phyloP scores from a whole-genome alignment of 2,329 filamentous ascomycete genomes.

The Aspergillus ochraceus region DNA sequence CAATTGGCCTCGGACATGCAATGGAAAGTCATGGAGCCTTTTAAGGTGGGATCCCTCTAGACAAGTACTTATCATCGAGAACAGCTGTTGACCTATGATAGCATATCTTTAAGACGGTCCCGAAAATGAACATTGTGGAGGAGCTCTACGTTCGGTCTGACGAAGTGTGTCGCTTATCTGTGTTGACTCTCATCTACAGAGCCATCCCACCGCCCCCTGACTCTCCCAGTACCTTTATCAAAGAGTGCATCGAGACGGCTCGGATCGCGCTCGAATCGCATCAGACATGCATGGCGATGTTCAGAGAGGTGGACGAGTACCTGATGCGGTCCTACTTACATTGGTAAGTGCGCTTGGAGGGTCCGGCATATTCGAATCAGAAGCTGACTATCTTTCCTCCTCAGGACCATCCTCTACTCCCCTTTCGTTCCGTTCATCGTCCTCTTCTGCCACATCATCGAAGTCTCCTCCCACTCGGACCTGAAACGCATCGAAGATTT shows the following conservation, averaged over 20 bases:
- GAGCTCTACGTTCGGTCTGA: slow-evolving; percentile 30
- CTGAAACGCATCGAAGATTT: slow-evolving; percentile 58
- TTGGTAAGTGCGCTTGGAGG: slow-evolving; percentile 26
- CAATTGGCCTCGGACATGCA: slow-evolving; percentile 31
- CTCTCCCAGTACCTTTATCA: slow-evolving; percentile 32
- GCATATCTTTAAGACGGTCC: slow-evolving; percentile 12
- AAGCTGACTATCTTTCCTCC: not conserved
- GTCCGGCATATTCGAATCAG: not conserved
- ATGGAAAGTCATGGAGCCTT: slow-evolving; percentile 28
- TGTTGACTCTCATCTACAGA: slow-evolving; percentile 42
- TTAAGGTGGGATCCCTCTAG: slow-evolving; percentile 22
- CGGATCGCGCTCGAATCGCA: slow-evolving; percentile 35
- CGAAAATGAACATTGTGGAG: slow-evolving; percentile 26
- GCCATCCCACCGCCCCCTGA: slow-evolving; percentile 35
- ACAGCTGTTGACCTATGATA: not conserved
- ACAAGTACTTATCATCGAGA: not conserved
- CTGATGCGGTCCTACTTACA: slow-evolving; percentile 37
- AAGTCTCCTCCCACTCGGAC: slow-evolving; percentile 55
- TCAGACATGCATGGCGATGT: slow-evolving; percentile 27
- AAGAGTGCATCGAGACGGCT: slow-evolving; percentile 40
- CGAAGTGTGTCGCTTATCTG: slow-evolving; percentile 36
- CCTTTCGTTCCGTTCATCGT: slow-evolving; percentile 54
- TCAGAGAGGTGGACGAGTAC: slow-evolving; percentile 28
- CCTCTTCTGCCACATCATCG: slow-evolving; percentile 51
- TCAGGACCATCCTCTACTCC: slow-evolving; percentile 42